phyloP scores from a whole-genome alignment of 495 filamentous ascomycete genomes.

The Darksidea phi region DNA sequence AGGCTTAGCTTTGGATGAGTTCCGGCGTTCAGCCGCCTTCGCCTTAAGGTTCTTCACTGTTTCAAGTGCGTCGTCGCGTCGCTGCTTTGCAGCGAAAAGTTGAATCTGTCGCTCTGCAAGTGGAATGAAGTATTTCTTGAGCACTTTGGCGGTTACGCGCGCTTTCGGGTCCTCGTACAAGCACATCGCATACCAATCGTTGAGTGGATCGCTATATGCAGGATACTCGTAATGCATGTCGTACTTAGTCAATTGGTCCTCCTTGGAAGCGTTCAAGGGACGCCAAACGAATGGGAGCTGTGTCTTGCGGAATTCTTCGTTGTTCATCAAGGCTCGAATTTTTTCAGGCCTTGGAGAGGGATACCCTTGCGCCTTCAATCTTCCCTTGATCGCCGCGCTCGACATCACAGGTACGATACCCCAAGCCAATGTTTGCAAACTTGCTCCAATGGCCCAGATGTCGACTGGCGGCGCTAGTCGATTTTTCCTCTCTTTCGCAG shows the following conservation, averaged over 20 bases:
- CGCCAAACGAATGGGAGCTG: conserved; percentile 5
- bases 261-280: conserved; percentile 1
- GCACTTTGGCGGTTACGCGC: conserved; percentile 1
- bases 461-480: conserved; percentile 4
- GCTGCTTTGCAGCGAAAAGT: not conserved
- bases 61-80: too few species aligned
- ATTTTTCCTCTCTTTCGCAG: not conserved
- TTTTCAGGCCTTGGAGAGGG: not conserved
- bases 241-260: not conserved
- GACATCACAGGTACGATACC: not conserved
- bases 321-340: too few species aligned
- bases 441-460: conserved; percentile 14
- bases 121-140: conserved; percentile 12
- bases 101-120: conserved; percentile 10
- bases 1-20: not conserved
- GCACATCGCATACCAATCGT: conserved; percentile 21
- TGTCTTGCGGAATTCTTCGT: not conserved
- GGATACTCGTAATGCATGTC: not conserved
- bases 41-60: too few species aligned
- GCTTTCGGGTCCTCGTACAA: not conserved
- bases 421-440: conserved; percentile 12
- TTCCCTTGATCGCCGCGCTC: not conserved
- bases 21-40: conserved; percentile 7
- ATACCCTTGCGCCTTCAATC: not conserved
- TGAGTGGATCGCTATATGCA: conserved; percentile 9